These are phyloP conservation scores for Eragrostis curvula DNA, from an alignment of 176 grass and related monocot genomes.

Conservation along the genomic window DNA sequence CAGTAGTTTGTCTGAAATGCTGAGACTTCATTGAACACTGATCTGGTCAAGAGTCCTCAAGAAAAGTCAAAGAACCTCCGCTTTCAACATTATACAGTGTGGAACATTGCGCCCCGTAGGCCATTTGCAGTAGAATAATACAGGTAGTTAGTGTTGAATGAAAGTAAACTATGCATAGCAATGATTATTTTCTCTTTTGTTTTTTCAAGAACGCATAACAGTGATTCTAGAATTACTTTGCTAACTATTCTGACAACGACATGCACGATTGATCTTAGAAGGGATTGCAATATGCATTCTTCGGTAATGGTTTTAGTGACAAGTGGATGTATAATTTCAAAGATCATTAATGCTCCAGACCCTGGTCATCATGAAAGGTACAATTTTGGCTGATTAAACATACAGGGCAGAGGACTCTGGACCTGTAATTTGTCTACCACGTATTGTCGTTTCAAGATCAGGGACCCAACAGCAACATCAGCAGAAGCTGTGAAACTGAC, in stretches of 20 bases:
- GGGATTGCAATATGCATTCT: background rate
- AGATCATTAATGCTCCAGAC: background rate
- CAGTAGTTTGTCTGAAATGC: no score
- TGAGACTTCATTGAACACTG: no score
- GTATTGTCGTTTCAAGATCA: background rate
- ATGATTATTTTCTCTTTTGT: no score
- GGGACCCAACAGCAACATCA: background rate
- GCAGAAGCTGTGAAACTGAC: background rate
- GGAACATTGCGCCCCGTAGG: conserved; percentile 24
- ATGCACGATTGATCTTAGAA: background rate
- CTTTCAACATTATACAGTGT: background rate
- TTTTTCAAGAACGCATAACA: no score
- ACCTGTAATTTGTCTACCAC: conserved; percentile 35
- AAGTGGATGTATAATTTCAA: background rate
- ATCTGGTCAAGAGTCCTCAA: no score
- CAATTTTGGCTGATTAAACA: conserved; percentile 9
- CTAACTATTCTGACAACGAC: background rate
- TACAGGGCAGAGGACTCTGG: background rate
- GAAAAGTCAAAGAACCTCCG: background rate
- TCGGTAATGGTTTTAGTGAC: background rate
- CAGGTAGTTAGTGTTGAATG: background rate
- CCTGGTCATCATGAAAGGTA: conserved; percentile 34
- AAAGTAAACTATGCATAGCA: background rate
- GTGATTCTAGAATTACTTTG: background rate
- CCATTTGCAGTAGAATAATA: conserved; percentile 19